Evolutionary conservation across 73 alveolate genomes (phyloP).

Genomic region (Paramecium sexaurelia): DNA sequence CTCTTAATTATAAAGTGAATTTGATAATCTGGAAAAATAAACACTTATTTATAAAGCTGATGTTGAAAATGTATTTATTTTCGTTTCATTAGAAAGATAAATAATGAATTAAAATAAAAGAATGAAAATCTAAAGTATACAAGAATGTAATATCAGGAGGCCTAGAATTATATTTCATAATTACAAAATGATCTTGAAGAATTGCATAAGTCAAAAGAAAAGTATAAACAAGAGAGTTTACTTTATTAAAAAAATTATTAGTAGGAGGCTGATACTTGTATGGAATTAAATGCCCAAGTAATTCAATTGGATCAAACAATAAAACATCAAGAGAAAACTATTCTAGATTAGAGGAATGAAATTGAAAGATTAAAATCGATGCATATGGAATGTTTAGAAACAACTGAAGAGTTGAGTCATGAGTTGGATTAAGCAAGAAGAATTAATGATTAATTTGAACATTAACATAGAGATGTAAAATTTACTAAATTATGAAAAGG

Average conservation of each 20-base stretch:
- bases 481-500: neutral
- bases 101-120: neutral
- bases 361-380: conserved; percentile 32
- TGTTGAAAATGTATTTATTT: conserved; percentile 6
- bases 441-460: neutral
- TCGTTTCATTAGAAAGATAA: neutral
- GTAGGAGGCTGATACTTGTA: conserved; percentile 35
- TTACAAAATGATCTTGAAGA: conserved; percentile 47
- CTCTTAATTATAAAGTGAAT: neutral
- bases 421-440: neutral
- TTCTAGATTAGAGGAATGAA: conserved; percentile 3
- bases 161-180: conserved; percentile 18
- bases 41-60: neutral
- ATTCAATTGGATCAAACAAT: conserved; percentile 16
- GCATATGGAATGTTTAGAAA: conserved; percentile 17
- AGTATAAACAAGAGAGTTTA: conserved; percentile 9
- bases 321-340: conserved; percentile 12
- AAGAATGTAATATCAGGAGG: conserved; percentile 33
- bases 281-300: conserved; percentile 52
- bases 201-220: conserved; percentile 35
- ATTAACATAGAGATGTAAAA: conserved; percentile 40
- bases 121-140: conserved; percentile 53
- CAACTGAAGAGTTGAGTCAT: neutral
- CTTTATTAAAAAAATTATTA: conserved; percentile 28
- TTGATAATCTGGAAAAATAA: conserved; percentile 17